These are phyloP conservation scores for Penicillium tannophilum DNA, from an alignment of 495 filamentous ascomycete genomes.

Conservation along the genomic window DNA sequence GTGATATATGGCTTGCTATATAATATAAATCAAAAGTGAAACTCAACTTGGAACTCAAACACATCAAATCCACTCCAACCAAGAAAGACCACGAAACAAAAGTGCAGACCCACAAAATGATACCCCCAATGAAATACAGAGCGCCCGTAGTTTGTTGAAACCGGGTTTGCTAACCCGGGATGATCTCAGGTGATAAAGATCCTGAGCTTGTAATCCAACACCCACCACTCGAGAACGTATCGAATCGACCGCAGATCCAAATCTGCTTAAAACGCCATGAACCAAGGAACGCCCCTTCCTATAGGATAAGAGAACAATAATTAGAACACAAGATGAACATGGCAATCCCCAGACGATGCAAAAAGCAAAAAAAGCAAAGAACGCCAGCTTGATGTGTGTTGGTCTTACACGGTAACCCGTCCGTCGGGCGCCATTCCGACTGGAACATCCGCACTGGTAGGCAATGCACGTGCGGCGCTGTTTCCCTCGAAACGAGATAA, in stretches of 20 bases:
- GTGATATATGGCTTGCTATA: not conserved
- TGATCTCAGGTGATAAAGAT: not conserved
- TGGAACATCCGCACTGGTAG: conserved; percentile 17
- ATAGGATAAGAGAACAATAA: not conserved
- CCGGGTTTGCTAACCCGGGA: not conserved
- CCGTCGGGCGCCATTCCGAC: conserved; percentile 17
- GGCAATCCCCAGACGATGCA: not conserved
- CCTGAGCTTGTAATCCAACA: not conserved
- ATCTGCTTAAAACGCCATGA: not conserved
- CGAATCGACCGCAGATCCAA: not conserved
- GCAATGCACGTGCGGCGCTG: conserved; percentile 7
- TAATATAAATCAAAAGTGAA: not conserved
- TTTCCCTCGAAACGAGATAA: conserved; percentile 34
- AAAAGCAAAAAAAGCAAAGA: not conserved
- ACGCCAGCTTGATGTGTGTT: not conserved
- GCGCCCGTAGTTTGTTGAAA: not conserved
- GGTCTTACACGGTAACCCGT: conserved; percentile 15
- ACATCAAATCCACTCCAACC: not conserved
- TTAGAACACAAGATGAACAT: not conserved
- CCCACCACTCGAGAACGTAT: not conserved
- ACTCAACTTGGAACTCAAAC: not conserved
- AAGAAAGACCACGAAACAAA: not conserved
- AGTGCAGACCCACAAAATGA: not conserved
- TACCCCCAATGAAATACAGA: not conserved
- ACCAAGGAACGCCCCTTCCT: not conserved